These are phyloP conservation scores for Vicia villosa DNA, from an alignment of 306 rosid species.

Conservation along the genomic window DNA sequence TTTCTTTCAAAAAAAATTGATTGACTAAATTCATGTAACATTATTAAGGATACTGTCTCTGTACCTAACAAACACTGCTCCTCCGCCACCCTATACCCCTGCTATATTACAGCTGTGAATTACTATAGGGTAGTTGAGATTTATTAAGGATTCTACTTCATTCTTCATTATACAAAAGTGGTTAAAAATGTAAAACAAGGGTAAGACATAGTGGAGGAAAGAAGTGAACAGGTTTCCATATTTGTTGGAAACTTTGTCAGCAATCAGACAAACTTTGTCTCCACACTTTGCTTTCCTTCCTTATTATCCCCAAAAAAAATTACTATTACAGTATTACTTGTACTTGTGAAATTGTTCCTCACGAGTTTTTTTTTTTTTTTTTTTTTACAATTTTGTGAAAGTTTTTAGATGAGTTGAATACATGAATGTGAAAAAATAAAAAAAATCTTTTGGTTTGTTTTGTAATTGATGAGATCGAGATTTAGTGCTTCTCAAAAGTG, in stretches of 20 bases:
- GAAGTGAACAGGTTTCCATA: conserved; percentile 31
- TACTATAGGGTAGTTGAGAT: not conserved
- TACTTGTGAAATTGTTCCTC: not conserved
- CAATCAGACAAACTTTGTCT: not conserved
- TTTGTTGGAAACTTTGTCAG: conserved; percentile 31
- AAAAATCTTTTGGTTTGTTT: no score
- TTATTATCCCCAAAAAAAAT: conserved; percentile 4
- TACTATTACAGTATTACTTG: no score
- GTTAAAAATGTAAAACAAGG: not conserved
- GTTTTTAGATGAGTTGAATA: no score
- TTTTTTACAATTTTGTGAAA: not conserved
- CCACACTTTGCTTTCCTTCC: conserved; percentile 31
- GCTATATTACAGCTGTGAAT: conserved; percentile 18
- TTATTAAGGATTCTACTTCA: not conserved
- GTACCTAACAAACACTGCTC: not conserved
- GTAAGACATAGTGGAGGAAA: not conserved
- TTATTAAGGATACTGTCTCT: conserved; percentile 3
- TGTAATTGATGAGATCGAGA: not conserved
- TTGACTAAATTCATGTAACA: conserved; percentile 9
- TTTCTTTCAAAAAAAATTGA: not conserved
- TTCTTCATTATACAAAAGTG: not conserved
- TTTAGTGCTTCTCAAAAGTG: conserved; percentile 13
- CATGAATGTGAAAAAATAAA: no score
- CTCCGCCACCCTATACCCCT: conserved; percentile 42
- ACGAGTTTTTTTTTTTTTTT: not conserved